Conservation (phyloP, 2,329 filamentous ascomycete species). For the Metarhizium brunneum region DNA sequence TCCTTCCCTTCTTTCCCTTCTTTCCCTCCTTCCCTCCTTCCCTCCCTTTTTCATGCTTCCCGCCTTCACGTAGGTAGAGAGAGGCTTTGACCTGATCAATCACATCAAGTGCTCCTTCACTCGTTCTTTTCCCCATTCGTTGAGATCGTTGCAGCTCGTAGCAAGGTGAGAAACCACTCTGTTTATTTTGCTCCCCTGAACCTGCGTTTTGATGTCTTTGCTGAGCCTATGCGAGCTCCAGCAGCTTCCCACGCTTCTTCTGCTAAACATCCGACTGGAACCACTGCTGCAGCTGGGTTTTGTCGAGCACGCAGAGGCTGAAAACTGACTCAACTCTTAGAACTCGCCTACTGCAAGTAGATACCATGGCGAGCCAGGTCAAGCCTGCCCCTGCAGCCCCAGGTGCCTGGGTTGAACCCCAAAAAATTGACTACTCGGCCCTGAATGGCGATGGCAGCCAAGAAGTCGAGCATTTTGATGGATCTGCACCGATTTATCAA, state of each 20-base stretch:
- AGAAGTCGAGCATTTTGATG: constrained; percentile 29
- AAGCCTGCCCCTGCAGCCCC: background rate
- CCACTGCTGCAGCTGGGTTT: background rate
- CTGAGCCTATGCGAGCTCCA: background rate
- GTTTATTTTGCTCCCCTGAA: too few species aligned
- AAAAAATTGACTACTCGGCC: constrained; percentile 38
- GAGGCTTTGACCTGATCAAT: background rate
- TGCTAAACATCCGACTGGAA: background rate
- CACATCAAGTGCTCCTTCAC: background rate
- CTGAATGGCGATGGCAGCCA: constrained; percentile 10
- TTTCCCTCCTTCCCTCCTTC: background rate
- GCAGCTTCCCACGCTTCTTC: background rate
- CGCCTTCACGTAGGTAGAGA: background rate
- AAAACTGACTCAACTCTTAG: background rate
- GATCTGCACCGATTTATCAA: constrained; percentile 61
- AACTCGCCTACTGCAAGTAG: background rate
- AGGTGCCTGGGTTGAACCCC: constrained; percentile 32
- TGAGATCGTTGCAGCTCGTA: background rate
- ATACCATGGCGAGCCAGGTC: background rate
- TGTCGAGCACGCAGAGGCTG: background rate
- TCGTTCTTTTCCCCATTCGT: background rate
- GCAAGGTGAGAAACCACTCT: too few species aligned
- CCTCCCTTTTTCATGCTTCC: background rate
- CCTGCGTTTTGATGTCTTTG: too few species aligned
- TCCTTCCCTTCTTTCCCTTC: background rate